Evolutionary conservation across 306 rosid genomes (phyloP).

Genomic region (Parietaria judaica): DNA sequence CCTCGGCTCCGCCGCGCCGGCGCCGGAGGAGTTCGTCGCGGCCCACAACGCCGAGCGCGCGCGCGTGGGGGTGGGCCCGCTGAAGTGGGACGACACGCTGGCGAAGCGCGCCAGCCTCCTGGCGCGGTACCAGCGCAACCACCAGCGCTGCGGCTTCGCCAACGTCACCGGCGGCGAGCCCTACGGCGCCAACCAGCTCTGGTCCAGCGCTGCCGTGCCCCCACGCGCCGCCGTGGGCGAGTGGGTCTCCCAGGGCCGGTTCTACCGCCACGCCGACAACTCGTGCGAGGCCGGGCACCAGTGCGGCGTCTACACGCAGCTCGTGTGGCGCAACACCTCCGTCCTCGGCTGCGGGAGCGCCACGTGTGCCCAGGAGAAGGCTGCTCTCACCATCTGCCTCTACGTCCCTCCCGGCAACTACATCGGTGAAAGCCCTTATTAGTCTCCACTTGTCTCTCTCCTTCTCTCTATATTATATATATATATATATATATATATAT

Average conservation of each 20-base stretch:
- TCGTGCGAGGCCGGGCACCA: slow-evolving; percentile 39
- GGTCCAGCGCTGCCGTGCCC: slow-evolving; percentile 34
- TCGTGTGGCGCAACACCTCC: slow-evolving; percentile 66
- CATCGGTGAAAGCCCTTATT: slow-evolving; percentile 64
- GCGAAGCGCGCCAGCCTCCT: slow-evolving; percentile 46
- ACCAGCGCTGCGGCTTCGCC: slow-evolving; percentile 55
- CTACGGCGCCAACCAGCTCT: slow-evolving; percentile 76
- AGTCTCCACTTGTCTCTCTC: background rate
- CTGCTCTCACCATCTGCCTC: slow-evolving; percentile 57
- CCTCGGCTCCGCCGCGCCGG: background rate
- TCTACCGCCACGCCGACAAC: slow-evolving; percentile 47
- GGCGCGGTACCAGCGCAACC: slow-evolving; percentile 59
- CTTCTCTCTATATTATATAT: too few species aligned
- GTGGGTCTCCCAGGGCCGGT: slow-evolving; percentile 71
- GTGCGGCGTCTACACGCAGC: slow-evolving; percentile 80
- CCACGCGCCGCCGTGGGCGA: slow-evolving; percentile 53
- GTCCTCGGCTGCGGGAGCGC: slow-evolving; percentile 64
- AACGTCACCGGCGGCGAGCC: slow-evolving; percentile 33
- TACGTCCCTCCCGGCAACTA: slow-evolving; percentile 72
- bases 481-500: too few species aligned
- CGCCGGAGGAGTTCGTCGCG: slow-evolving; percentile 35
- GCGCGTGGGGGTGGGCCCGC: slow-evolving; percentile 55
- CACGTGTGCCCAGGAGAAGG: slow-evolving; percentile 38
- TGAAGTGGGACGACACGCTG: slow-evolving; percentile 57
- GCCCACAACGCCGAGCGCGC: slow-evolving; percentile 79